These are phyloP conservation scores for Tillandsia leiboldiana DNA, from an alignment of 176 grass and related monocot species.

Conservation along the genomic window DNA sequence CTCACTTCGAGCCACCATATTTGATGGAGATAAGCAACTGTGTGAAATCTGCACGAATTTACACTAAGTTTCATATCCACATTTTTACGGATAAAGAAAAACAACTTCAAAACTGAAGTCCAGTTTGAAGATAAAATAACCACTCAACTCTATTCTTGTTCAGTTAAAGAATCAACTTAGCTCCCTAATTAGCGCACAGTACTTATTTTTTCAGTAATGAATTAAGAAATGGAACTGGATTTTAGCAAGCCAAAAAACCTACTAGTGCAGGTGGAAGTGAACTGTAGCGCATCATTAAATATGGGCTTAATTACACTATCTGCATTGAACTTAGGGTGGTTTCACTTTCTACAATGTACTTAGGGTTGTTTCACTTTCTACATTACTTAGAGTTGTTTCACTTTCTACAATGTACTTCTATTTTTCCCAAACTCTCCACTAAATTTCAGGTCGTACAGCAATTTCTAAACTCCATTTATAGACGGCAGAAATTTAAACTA, in stretches of 20 bases:
- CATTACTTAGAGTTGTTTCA: too few relatives aligned
- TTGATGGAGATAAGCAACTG: conserved; percentile 66
- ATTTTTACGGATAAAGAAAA: neutral
- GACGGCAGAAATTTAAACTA: too few relatives aligned
- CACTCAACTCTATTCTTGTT: neutral
- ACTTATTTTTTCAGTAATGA: neutral
- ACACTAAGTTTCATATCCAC: conserved; percentile 11
- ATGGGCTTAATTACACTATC: neutral
- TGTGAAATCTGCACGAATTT: conserved; percentile 45
- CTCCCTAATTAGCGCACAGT: neutral
- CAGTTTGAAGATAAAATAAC: neutral
- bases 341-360: too few relatives aligned
- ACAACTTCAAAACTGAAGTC: neutral
- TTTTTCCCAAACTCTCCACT: too few relatives aligned
- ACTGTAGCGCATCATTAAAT: neutral
- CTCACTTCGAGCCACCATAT: conserved; percentile 95
- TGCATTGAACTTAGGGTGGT: too few relatives aligned
- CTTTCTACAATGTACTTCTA: too few relatives aligned
- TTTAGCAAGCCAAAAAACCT: neutral
- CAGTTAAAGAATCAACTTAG: neutral
- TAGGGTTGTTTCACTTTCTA: too few relatives aligned
- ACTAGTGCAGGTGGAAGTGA: neutral
- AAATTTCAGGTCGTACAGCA: too few relatives aligned
- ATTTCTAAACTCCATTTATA: too few relatives aligned
- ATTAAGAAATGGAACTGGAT: neutral